Evolutionary conservation across 768 basidiomycete species (phyloP).

Genomic region (Suillus spraguei): DNA sequence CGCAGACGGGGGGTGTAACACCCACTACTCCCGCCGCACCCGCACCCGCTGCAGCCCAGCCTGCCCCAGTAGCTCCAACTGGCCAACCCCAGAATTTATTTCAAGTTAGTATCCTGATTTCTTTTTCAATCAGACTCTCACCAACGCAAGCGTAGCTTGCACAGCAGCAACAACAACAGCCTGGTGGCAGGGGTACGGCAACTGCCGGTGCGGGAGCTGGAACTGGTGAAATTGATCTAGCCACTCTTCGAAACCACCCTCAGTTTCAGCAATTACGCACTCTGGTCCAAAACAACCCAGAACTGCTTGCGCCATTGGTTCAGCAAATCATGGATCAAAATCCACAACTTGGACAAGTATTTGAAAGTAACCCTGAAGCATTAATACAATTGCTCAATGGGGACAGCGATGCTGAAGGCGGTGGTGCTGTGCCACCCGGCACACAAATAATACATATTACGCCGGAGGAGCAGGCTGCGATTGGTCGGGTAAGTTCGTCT

Average conservation of each 20-base stretch:
- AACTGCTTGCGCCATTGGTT: slow-evolving; percentile 72
- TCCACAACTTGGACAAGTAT: slow-evolving; percentile 69
- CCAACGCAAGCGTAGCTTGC: slow-evolving; percentile 52
- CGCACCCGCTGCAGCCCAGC: slow-evolving; percentile 37
- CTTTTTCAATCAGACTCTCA: not conserved
- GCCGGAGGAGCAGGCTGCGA: slow-evolving; percentile 84
- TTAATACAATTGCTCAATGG: slow-evolving; percentile 65
- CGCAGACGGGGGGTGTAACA: slow-evolving; percentile 31
- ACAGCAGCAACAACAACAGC: slow-evolving; percentile 55
- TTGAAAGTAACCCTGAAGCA: slow-evolving; percentile 73
- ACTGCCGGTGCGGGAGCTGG: slow-evolving; percentile 30
- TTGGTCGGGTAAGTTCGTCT: slow-evolving; percentile 70
- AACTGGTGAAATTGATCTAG: slow-evolving; percentile 42
- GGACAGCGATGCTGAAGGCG: slow-evolving; percentile 38
- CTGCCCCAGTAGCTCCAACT: slow-evolving; percentile 39
- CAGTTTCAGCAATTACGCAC: slow-evolving; percentile 75
- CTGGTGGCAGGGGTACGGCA: slow-evolving; percentile 34
- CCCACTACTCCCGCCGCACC: slow-evolving; percentile 34
- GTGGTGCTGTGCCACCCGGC: slow-evolving; percentile 44
- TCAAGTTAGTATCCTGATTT: slow-evolving; percentile 51
- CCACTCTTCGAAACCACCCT: slow-evolving; percentile 59
- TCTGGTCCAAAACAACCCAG: slow-evolving; percentile 76
- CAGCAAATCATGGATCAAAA: slow-evolving; percentile 80
- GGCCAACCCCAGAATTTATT: slow-evolving; percentile 82
- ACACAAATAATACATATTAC: slow-evolving; percentile 77